phyloP scores from a whole-genome alignment of 371 early-diverging fungal genomes.

The Massospora cicadina region DNA sequence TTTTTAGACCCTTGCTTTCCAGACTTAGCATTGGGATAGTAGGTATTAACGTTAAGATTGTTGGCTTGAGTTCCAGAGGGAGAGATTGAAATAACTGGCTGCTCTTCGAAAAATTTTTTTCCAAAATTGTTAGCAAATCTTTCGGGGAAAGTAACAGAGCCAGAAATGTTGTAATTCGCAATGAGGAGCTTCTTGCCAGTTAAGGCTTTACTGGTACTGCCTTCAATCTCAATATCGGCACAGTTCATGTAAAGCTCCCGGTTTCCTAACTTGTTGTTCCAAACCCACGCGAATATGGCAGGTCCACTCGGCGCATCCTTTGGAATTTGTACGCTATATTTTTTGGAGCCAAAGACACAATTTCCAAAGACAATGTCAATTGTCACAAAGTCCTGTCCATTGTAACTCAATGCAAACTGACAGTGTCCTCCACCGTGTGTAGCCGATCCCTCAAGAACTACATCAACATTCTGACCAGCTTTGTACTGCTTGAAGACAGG shows the following conservation, averaged over 20 bases:
- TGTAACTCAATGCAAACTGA: slow-evolving; percentile 38
- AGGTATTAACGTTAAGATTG: too few species aligned
- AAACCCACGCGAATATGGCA: slow-evolving; percentile 20
- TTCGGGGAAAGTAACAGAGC: neutral
- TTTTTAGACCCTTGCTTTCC: too few species aligned
- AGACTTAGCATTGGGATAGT: too few species aligned
- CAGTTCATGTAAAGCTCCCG: slow-evolving; percentile 35
- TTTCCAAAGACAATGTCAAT: neutral
- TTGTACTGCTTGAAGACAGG: slow-evolving; percentile 4
- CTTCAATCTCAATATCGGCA: slow-evolving; percentile 32
- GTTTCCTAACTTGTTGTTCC: slow-evolving; percentile 7
- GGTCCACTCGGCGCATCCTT: neutral
- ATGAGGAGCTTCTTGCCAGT: slow-evolving; percentile 11
- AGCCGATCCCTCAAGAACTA: slow-evolving; percentile 15
- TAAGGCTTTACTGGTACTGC: slow-evolving; percentile 13
- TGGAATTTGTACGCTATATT: neutral
- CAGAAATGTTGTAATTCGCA: slow-evolving; percentile 1
- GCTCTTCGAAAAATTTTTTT: neutral
- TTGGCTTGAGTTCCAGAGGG: neutral
- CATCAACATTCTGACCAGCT: slow-evolving; percentile 17
- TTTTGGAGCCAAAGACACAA: neutral
- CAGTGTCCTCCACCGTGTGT: slow-evolving; percentile 37
- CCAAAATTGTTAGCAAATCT: neutral
- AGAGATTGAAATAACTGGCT: neutral
- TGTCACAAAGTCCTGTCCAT: slow-evolving; percentile 15